A percentile compares a stretch with the other conserved stretches of the same genome.
Evolutionary conservation across 257 asterid genomes (phyloP).

Genomic region (Solanum appendiculatum): DNA sequence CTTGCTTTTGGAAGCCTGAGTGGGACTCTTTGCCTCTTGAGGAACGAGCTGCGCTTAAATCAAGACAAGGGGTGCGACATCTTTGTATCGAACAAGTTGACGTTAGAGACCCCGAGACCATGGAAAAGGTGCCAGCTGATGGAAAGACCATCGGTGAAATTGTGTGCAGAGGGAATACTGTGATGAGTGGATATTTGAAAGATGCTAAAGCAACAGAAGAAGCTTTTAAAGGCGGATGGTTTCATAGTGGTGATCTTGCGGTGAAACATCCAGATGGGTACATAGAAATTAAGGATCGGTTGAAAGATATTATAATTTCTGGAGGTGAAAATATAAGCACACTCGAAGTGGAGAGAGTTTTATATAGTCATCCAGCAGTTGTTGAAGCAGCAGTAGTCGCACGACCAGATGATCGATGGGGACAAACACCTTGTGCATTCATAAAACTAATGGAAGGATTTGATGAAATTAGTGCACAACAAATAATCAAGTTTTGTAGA

Average conservation of each 20-base stretch:
- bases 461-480: background rate
- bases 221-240: background rate
- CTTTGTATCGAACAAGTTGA: background rate
- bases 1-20: slow-evolving; percentile 23
- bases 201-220: background rate
- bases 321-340: slow-evolving; percentile 17
- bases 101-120: background rate
- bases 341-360: slow-evolving; percentile 19
- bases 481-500: background rate
- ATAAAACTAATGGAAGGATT: slow-evolving; percentile 14
- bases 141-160: slow-evolving; percentile 21
- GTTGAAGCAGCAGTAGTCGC: slow-evolving; percentile 27
- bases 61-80: slow-evolving; percentile 12
- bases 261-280: background rate
- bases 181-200: background rate
- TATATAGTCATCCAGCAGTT: slow-evolving; percentile 17
- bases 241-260: background rate
- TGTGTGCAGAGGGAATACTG: slow-evolving; percentile 18
- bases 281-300: slow-evolving; percentile 18
- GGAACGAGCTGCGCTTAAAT: slow-evolving; percentile 7
- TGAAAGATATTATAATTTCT: slow-evolving; percentile 9
- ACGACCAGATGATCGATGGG: background rate
- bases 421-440: slow-evolving; percentile 27
- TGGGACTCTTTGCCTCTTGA: slow-evolving; percentile 19
- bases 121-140: slow-evolving; percentile 14